A percentile compares a stretch with the other conserved stretches of the same genome.
Conservation (phyloP, 805 yeast species). For the Metschnikowia bowlesiae region DNA sequence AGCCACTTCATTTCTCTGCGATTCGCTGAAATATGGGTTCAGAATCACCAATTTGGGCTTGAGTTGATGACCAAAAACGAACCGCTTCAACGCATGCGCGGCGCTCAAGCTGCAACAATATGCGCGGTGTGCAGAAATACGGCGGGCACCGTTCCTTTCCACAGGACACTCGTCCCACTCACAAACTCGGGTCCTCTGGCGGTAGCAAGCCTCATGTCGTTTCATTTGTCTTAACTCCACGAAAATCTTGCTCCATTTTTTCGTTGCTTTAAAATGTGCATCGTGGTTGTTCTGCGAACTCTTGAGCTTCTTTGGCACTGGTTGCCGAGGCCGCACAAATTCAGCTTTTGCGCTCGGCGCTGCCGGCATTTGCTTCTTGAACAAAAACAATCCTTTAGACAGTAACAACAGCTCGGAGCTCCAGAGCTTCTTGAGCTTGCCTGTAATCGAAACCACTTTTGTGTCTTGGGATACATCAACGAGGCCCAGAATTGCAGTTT, state of each 20-base stretch:
- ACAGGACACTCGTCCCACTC: constrained; percentile 4
- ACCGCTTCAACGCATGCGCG: not conserved
- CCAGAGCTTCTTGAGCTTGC: not conserved
- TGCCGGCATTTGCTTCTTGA: not conserved
- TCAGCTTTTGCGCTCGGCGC: constrained; percentile 1
- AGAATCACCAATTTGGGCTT: not conserved
- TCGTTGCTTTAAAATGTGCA: not conserved
- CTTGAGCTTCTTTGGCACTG: constrained; percentile 1
- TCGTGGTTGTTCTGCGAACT: not conserved
- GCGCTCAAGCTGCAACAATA: constrained; percentile 4
- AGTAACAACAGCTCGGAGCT: not conserved
- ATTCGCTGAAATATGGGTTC: not conserved
- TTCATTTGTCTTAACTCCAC: not conserved
- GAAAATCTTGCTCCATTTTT: not conserved
- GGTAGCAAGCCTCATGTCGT: not conserved
- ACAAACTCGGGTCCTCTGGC: not conserved
- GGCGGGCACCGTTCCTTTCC: not conserved
- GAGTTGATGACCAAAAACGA: not conserved
- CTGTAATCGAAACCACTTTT: not conserved
- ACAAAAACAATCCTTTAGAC: not conserved
- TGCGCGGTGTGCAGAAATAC: constrained; percentile 5
- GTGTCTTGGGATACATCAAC: not conserved
- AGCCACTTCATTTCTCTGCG: not conserved
- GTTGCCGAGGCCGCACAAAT: not conserved
- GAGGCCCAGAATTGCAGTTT: not conserved